These are phyloP conservation scores for Candida incommunis DNA, from an alignment of 805 yeast genomes.

Conservation along the genomic window DNA sequence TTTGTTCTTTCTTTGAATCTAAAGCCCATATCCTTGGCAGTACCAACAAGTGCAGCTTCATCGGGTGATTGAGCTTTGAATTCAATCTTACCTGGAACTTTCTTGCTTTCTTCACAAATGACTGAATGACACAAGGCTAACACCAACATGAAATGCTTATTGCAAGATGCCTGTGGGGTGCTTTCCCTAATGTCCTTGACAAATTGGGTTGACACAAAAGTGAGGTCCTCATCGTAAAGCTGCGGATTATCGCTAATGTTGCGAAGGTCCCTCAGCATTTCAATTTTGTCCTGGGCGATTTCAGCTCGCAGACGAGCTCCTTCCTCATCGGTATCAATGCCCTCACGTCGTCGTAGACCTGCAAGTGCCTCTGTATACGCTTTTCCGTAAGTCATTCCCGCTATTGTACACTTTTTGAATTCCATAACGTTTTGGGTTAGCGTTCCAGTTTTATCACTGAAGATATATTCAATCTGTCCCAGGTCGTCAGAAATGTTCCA, in stretches of 20 bases:
- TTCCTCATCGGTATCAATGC: slow-evolving; percentile 46
- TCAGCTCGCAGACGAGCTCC: slow-evolving; percentile 29
- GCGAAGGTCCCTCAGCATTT: slow-evolving; percentile 34
- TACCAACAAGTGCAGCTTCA: slow-evolving; percentile 69
- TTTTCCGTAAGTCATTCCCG: slow-evolving; percentile 54
- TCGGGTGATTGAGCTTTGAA: slow-evolving; percentile 81
- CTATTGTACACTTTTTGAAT: slow-evolving; percentile 62
- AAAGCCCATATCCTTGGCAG: slow-evolving; percentile 65
- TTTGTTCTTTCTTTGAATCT: slow-evolving; percentile 45
- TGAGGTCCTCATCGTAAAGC: slow-evolving; percentile 37
- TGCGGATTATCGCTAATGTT: slow-evolving; percentile 31
- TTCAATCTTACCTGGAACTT: slow-evolving; percentile 25
- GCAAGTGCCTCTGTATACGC: slow-evolving; percentile 67
- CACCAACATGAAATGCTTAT: slow-evolving; percentile 51
- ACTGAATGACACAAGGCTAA: slow-evolving; percentile 71
- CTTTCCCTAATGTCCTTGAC: slow-evolving; percentile 39
- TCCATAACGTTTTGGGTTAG: slow-evolving; percentile 78
- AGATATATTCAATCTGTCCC: slow-evolving; percentile 73
- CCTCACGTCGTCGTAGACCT: slow-evolving; percentile 53
- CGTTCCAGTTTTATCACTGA: slow-evolving; percentile 77
- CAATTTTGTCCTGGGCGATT: slow-evolving; percentile 31
- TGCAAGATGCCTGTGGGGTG: slow-evolving; percentile 32
- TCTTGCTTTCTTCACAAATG: slow-evolving; percentile 39
- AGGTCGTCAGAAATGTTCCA: slow-evolving; percentile 80
- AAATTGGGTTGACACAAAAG: slow-evolving; percentile 54